A percentile compares a stretch with the other conserved stretches of the same genome.
Conservation (phyloP, 768 basidiomycete species). For the Russula sp. region DNA sequence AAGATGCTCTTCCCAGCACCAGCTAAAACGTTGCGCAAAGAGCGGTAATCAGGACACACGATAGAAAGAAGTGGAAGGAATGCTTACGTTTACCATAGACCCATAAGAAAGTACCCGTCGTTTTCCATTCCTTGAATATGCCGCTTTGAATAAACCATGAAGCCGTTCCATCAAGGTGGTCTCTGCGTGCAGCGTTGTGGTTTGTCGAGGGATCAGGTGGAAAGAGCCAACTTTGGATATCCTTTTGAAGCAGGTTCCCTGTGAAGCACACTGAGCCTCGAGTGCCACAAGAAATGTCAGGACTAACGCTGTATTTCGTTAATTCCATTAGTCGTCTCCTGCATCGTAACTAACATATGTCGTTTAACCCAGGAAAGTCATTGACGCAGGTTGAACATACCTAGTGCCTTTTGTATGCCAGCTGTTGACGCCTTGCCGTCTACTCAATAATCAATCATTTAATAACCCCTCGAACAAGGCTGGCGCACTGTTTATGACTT, state of each 20-base stretch:
- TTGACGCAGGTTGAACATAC: not conserved
- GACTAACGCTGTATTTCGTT: not conserved
- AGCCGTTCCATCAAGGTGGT: not conserved
- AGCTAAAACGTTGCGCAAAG: not conserved
- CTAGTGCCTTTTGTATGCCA: not conserved
- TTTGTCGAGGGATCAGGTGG: constrained; percentile 8
- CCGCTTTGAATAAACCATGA: not conserved
- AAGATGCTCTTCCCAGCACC: too few species aligned
- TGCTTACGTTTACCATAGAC: not conserved
- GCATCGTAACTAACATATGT: not conserved
- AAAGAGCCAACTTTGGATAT: not conserved
- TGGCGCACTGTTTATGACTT: not conserved
- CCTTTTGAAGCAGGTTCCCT: not conserved
- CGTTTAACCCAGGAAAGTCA: too few species aligned
- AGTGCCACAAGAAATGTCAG: too few species aligned
- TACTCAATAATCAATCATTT: not conserved
- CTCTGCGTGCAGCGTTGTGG: not conserved
- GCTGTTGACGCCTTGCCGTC: not conserved
- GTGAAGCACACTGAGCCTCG: not conserved
- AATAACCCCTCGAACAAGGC: not conserved
- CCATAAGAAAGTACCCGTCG: not conserved
- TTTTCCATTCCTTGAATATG: not conserved
- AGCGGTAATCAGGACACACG: not conserved
- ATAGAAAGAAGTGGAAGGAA: not conserved
- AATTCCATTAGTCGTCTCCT: not conserved